Evolutionary conservation across 2,329 filamentous ascomycete genomes (phyloP).

Genomic region (Apiospora marii): DNA sequence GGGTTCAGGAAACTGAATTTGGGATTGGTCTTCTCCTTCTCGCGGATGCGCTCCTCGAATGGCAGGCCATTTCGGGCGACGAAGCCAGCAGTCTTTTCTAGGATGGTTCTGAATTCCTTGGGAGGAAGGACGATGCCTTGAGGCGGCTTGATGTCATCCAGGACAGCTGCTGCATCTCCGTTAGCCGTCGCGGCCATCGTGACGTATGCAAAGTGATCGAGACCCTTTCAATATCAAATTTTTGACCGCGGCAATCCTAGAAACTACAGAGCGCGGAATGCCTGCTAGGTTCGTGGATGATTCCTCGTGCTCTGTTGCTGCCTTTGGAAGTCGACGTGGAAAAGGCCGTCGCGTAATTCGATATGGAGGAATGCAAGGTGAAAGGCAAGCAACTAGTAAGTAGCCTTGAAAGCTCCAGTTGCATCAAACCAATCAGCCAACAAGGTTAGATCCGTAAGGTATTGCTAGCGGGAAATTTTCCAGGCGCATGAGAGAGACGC

Average conservation of each 20-base stretch:
- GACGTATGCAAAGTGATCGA: conserved; percentile 12
- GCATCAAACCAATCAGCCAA: conserved; percentile 13
- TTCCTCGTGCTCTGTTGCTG: background rate
- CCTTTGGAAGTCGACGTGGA: background rate
- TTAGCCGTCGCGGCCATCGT: conserved; percentile 54
- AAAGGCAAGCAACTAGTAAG: background rate
- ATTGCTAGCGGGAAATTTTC: conserved; percentile 21
- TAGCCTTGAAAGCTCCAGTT: conserved; percentile 13
- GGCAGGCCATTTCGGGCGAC: conserved; percentile 73
- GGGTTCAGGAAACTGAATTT: conserved; percentile 89
- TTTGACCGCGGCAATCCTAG: background rate
- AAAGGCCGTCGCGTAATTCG: conserved; percentile 1
- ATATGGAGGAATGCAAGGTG: background rate
- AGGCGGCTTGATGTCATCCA: conserved; percentile 79
- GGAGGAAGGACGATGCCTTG: conserved; percentile 87
- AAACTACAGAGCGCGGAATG: background rate
- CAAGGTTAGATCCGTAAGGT: conserved; percentile 6
- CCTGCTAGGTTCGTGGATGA: background rate
- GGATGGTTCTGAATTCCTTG: conserved; percentile 79
- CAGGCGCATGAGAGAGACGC: background rate
- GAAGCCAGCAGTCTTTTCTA: conserved; percentile 96
- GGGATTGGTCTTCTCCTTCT: conserved; percentile 84
- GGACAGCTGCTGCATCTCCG: conserved; percentile 58
- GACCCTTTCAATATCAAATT: conserved; percentile 21
- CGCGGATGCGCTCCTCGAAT: conserved; percentile 84